Evolutionary conservation across 306 rosid species (phyloP).

Genomic region (Citrullus amarus): DNA sequence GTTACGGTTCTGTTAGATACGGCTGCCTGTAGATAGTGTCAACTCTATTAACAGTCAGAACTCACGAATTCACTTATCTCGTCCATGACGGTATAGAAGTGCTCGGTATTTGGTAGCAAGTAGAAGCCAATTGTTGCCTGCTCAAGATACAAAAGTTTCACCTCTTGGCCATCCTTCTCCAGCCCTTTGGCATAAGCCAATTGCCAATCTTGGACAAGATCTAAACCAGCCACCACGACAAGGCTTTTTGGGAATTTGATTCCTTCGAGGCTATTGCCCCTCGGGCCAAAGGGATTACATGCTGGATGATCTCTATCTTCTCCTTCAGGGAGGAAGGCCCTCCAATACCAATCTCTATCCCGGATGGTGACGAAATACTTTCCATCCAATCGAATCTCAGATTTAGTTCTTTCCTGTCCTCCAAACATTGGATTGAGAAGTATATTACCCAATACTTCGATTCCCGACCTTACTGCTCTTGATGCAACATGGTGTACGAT

Average conservation of each 20-base stretch:
- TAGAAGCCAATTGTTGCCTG: constrained; percentile 89
- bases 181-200: constrained; percentile 80
- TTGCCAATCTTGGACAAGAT: constrained; percentile 93
- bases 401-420: constrained; percentile 66
- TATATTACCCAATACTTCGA: constrained; percentile 68
- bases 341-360: constrained; percentile 98
- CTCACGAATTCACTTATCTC: constrained; percentile 78
- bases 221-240: constrained; percentile 93
- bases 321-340: constrained; percentile 93
- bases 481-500: constrained; percentile 86
- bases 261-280: constrained; percentile 45
- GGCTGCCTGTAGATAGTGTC: constrained; percentile 32
- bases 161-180: constrained; percentile 55
- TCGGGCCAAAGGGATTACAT: constrained; percentile 89
- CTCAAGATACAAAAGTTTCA: constrained; percentile 63
- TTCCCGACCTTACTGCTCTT: constrained; percentile 50
- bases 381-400: constrained; percentile 73
- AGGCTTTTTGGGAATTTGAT: constrained; percentile 78
- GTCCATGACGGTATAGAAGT: constrained; percentile 76
- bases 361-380: constrained; percentile 68
- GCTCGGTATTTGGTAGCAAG: constrained; percentile 77
- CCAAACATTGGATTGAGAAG: constrained; percentile 93
- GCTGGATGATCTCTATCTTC: constrained; percentile 94
- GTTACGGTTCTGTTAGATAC: constrained; percentile 31
- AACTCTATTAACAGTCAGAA: constrained; percentile 50